These are phyloP conservation scores for Crithidia expoeki DNA, from an alignment of 208 protist species.

Conservation along the genomic window DNA sequence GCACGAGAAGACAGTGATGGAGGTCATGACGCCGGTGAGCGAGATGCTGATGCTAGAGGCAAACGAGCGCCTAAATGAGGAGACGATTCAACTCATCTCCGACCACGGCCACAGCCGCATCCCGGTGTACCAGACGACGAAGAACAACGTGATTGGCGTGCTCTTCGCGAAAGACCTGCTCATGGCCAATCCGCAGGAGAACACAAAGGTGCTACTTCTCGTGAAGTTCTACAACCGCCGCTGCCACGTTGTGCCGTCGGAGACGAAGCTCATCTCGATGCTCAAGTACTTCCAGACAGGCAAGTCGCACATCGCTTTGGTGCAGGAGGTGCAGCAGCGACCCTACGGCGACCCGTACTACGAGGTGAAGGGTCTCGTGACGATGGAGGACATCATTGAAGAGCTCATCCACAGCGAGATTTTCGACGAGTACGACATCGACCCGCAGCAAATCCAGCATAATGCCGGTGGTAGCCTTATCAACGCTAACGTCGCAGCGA, in stretches of 20 bases:
- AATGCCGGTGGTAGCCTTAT: slow-evolving; percentile 8
- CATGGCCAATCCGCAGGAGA: slow-evolving; percentile 94
- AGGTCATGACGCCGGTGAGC: slow-evolving; percentile 95
- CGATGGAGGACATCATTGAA: slow-evolving; percentile 97
- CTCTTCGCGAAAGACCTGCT: slow-evolving; percentile 95
- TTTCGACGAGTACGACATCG: slow-evolving; percentile 96
- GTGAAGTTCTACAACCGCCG: slow-evolving; percentile 94
- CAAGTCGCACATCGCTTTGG: slow-evolving; percentile 93
- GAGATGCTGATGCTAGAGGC: slow-evolving; percentile 94
- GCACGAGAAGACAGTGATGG: slow-evolving; percentile 90
- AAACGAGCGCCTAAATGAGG: slow-evolving; percentile 90
- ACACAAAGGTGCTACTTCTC: slow-evolving; percentile 91
- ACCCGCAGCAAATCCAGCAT: slow-evolving; percentile 39
- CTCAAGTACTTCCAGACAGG: slow-evolving; percentile 95
- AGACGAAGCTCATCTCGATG: slow-evolving; percentile 94
- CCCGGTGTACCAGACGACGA: slow-evolving; percentile 91
- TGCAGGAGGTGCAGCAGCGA: slow-evolving; percentile 90
- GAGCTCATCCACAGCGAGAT: slow-evolving; percentile 98
- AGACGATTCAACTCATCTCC: slow-evolving; percentile 91
- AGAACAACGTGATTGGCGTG: slow-evolving; percentile 93
- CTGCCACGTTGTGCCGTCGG: slow-evolving; percentile 86
- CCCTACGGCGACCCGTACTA: slow-evolving; percentile 94
- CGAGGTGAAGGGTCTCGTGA: slow-evolving; percentile 95
- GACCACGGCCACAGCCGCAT: slow-evolving; percentile 94
- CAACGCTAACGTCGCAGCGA: slow-evolving; percentile 29